Conservation (phyloP, 257 asterid species). For the Scutellaria barbata region DNA sequence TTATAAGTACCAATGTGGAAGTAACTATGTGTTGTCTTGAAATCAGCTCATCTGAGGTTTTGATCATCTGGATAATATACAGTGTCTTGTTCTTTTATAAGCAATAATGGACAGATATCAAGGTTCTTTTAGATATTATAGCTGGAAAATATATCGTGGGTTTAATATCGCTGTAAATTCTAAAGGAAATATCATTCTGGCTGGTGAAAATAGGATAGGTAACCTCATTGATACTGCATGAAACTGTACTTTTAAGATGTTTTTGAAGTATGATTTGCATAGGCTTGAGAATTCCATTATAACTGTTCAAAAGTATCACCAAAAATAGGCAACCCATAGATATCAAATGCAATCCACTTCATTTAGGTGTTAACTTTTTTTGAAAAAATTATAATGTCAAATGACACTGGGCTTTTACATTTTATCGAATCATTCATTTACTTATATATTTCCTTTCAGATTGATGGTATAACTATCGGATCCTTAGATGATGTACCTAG, state of each 20-base stretch:
- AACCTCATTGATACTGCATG: neutral
- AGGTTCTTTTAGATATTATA: conserved; percentile 3
- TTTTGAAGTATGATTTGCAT: conserved; percentile 18
- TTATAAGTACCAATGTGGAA: too few species aligned
- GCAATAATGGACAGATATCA: neutral
- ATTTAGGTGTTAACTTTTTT: conserved; percentile 1
- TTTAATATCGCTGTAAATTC: too few species aligned
- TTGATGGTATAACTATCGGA: conserved; percentile 72
- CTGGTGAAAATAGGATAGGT: neutral
- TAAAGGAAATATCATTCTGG: too few species aligned
- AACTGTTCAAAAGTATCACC: neutral
- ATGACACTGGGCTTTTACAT: neutral
- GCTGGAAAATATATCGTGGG: too few species aligned
- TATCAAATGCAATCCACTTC: neutral
- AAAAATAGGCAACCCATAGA: neutral
- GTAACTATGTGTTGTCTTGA: too few species aligned
- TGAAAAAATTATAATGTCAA: too few species aligned
- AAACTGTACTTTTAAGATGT: neutral
- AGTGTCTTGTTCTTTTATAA: conserved; percentile 13
- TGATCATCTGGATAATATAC: conserved; percentile 1
- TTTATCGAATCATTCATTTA: neutral
- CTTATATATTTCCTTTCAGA: conserved; percentile 48
- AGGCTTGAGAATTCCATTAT: neutral
- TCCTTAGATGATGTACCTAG: conserved; percentile 95
- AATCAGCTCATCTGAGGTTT: neutral